These are phyloP conservation scores for Drechslera avenae DNA, from an alignment of 2,329 filamentous ascomycete species.

Conservation along the genomic window DNA sequence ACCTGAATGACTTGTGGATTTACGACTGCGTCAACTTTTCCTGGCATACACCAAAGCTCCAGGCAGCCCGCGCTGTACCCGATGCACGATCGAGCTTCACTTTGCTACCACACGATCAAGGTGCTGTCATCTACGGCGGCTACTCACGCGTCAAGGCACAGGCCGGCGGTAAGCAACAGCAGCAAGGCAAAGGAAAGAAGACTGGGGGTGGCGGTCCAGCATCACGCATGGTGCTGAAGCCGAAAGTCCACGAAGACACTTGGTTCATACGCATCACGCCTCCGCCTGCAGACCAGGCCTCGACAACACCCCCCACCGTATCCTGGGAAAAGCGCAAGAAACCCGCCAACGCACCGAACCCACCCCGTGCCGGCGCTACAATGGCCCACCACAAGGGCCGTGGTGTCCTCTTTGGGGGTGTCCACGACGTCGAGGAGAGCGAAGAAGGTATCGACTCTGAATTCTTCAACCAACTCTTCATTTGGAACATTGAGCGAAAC, in stretches of 20 bases:
- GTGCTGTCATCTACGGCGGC: slow-evolving; percentile 88
- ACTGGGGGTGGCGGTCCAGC: slow-evolving; percentile 62
- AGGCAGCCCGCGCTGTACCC: slow-evolving; percentile 81
- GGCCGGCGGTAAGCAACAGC: slow-evolving; percentile 64
- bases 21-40: slow-evolving; percentile 88
- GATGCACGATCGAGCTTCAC: slow-evolving; percentile 92
- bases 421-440: slow-evolving; percentile 88
- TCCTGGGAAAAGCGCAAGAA: slow-evolving; percentile 94
- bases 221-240: slow-evolving; percentile 76
- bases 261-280: slow-evolving; percentile 86
- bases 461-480: slow-evolving; percentile 90
- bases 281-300: slow-evolving; percentile 68
- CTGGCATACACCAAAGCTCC: slow-evolving; percentile 79
- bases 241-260: slow-evolving; percentile 91
- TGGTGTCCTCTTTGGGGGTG: slow-evolving; percentile 91
- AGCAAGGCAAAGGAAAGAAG: slow-evolving; percentile 53
- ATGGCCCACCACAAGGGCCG: slow-evolving; percentile 95
- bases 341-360: slow-evolving; percentile 85
- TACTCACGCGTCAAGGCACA: slow-evolving; percentile 86
- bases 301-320: slow-evolving; percentile 71
- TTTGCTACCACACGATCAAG: slow-evolving; percentile 85
- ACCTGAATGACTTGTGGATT: slow-evolving; percentile 90
- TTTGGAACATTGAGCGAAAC: slow-evolving; percentile 95
- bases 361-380: slow-evolving; percentile 82
- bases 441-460: slow-evolving; percentile 97